These are phyloP conservation scores for Trichoderma parareesei DNA, from an alignment of 495 filamentous ascomycete species.

Conservation along the genomic window DNA sequence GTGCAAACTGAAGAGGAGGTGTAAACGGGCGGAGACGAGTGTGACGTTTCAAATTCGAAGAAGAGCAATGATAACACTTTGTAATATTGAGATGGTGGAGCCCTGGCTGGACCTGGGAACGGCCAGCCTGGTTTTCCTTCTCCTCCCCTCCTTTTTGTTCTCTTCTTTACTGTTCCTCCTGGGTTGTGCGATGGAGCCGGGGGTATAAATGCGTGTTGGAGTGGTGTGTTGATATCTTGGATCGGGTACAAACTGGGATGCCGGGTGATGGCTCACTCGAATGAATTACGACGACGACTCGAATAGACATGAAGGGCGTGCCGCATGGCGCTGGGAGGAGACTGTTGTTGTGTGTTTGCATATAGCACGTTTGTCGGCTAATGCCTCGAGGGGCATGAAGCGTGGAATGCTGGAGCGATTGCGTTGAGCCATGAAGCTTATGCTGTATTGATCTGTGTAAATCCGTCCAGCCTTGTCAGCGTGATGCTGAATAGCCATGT, in stretches of 20 bases:
- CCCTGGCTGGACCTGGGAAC: background rate
- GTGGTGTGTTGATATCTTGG: background rate
- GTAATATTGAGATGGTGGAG: background rate
- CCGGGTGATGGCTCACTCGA: background rate
- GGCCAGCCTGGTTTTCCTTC: background rate
- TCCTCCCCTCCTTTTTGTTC: background rate
- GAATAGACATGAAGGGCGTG: background rate
- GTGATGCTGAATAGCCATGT: no score
- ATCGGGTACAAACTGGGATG: background rate
- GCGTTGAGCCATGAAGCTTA: background rate
- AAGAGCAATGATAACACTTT: background rate
- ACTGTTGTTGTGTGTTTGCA: background rate
- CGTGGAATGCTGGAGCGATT: background rate
- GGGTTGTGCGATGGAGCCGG: background rate
- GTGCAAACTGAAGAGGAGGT: slow-evolving; percentile 30
- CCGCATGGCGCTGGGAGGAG: background rate
- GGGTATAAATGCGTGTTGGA: background rate
- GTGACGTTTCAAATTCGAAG: background rate
- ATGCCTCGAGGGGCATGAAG: background rate
- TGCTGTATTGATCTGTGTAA: no score
- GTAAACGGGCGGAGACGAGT: background rate
- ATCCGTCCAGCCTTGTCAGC: no score
- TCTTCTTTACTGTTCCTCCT: background rate
- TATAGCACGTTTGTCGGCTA: background rate
- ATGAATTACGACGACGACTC: background rate